Evolutionary conservation across 2,329 filamentous ascomycete species (phyloP).

Genomic region (Alternaria viburni): DNA sequence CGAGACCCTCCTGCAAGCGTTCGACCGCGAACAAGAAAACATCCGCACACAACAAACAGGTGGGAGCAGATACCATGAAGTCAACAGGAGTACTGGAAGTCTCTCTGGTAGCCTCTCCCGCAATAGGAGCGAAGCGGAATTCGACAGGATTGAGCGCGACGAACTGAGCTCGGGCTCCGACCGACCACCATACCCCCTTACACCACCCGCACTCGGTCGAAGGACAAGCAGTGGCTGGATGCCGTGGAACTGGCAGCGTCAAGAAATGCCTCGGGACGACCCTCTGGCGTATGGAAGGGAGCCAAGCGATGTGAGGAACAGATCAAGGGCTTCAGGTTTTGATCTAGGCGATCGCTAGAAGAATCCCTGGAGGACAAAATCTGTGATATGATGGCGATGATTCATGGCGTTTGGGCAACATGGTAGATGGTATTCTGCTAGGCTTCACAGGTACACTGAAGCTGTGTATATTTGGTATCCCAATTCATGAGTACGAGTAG

Average conservation of each 20-base stretch:
- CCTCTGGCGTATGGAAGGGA: slow-evolving; percentile 45
- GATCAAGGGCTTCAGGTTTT: slow-evolving; percentile 38
- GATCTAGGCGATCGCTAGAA: slow-evolving; percentile 42
- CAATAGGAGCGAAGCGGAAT: slow-evolving; percentile 85
- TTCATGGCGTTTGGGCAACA: slow-evolving; percentile 14
- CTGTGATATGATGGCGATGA: background rate
- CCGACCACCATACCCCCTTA: slow-evolving; percentile 49
- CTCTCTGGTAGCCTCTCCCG: slow-evolving; percentile 66
- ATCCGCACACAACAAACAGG: slow-evolving; percentile 53
- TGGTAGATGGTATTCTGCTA: slow-evolving; percentile 6
- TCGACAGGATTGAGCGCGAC: slow-evolving; percentile 80
- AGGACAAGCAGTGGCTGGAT: slow-evolving; percentile 54
- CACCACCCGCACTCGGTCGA: slow-evolving; percentile 39
- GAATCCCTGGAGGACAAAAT: slow-evolving; percentile 12
- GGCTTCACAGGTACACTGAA: slow-evolving; percentile 2
- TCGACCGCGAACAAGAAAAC: slow-evolving; percentile 78
- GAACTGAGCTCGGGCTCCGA: slow-evolving; percentile 61
- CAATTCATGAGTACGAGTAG: background rate
- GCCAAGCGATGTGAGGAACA: slow-evolving; percentile 27
- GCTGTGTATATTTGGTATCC: slow-evolving; percentile 1
- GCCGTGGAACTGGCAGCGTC: slow-evolving; percentile 57
- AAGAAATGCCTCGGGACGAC: slow-evolving; percentile 33
- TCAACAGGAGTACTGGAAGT: slow-evolving; percentile 18
- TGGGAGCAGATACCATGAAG: slow-evolving; percentile 55
- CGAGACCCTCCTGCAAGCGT: slow-evolving; percentile 73